phyloP scores from a whole-genome alignment of 2,329 filamentous ascomycete species.

The Pseudocercospora eumusae region DNA sequence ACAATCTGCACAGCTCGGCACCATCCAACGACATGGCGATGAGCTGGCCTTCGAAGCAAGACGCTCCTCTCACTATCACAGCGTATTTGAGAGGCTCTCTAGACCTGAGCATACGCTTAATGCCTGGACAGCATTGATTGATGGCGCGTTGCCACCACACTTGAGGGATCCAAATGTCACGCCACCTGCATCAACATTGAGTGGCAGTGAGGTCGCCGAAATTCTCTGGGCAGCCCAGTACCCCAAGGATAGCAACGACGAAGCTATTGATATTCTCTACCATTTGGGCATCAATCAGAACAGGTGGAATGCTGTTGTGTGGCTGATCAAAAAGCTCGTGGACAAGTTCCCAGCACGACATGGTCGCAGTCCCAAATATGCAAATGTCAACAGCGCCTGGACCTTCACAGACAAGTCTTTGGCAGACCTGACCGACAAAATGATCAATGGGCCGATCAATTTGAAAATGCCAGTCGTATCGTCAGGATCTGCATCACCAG shows the following conservation, averaged over 20 bases:
- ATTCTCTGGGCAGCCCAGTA: conserved; percentile 34
- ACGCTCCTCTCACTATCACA: conserved; percentile 6
- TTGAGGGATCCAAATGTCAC: conserved; percentile 19
- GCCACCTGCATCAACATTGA: conserved; percentile 17
- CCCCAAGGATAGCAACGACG: conserved; percentile 4
- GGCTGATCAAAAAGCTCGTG: conserved; percentile 48
- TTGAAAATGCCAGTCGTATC: not conserved
- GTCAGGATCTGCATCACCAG: not conserved
- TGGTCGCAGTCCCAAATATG: conserved; percentile 1
- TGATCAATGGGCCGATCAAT: not conserved
- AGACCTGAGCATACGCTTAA: conserved; percentile 11
- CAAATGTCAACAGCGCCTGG: conserved; percentile 20
- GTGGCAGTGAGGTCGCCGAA: conserved; percentile 29
- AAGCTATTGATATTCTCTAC: conserved; percentile 42
- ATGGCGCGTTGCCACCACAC: conserved; percentile 29
- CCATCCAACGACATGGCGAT: not conserved
- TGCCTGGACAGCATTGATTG: conserved; percentile 25
- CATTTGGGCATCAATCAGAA: conserved; percentile 44
- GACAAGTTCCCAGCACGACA: conserved; percentile 35
- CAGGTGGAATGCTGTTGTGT: conserved; percentile 49
- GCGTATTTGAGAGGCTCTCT: conserved; percentile 16
- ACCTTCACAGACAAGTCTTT: conserved; percentile 14
- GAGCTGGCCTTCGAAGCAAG: not conserved
- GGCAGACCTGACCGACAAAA: conserved; percentile 19
- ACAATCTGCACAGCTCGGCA: not conserved